A percentile compares a stretch with the other conserved stretches of the same genome.
Conservation (phyloP, 768 basidiomycete genomes). For the Coprinopsis marcescibilis region DNA sequence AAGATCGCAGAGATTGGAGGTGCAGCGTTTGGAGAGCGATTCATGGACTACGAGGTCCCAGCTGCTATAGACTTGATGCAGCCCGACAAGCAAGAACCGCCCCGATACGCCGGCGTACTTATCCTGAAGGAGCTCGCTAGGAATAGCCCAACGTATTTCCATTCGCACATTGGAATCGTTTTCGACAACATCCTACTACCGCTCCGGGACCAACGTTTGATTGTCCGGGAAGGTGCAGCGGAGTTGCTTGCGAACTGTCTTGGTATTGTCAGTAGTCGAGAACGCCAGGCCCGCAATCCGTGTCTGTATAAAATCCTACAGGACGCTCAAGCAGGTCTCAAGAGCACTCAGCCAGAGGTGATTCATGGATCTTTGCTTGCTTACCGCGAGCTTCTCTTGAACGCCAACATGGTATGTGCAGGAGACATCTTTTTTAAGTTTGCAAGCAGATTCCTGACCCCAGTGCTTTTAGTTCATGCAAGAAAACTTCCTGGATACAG, state of each 20-base stretch:
- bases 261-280: conserved; percentile 75
- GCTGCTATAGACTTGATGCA: conserved; percentile 77
- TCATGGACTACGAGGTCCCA: conserved; percentile 87
- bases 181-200: conserved; percentile 92
- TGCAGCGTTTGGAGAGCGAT: conserved; percentile 76
- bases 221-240: conserved; percentile 89
- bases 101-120: conserved; percentile 89
- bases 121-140: conserved; percentile 91
- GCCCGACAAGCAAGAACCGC: conserved; percentile 74
- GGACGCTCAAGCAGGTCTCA: conserved; percentile 81
- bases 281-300: conserved; percentile 57
- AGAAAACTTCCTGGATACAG: conserved; percentile 79
- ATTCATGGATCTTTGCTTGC: conserved; percentile 92
- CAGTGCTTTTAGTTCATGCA: conserved; percentile 61
- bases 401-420: conserved; percentile 91
- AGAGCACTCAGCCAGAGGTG: conserved; percentile 74
- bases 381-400: conserved; percentile 83
- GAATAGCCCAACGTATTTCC: conserved; percentile 83
- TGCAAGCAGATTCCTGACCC: not conserved
- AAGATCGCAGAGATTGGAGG: conserved; percentile 83
- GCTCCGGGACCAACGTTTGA: conserved; percentile 80
- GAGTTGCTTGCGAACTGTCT: conserved; percentile 91
- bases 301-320: conserved; percentile 80
- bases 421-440: not conserved
- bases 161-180: conserved; percentile 80